Conservation (phyloP, 2,329 filamentous ascomycete genomes). For the Mollisiaceae sp. region DNA sequence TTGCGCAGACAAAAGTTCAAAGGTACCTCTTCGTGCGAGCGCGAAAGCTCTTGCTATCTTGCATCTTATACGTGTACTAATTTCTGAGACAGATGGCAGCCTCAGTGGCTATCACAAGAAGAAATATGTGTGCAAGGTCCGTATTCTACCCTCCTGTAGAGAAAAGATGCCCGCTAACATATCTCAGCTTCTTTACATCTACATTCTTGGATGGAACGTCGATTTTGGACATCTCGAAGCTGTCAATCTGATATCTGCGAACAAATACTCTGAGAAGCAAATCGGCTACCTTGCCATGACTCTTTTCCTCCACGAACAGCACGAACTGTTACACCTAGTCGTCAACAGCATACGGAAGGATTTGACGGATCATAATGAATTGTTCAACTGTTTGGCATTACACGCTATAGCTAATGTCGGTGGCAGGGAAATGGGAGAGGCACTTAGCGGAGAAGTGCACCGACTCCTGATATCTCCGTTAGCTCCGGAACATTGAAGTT, state of each 20-base stretch:
- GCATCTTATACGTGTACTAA: background rate
- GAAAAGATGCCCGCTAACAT: constrained; percentile 7
- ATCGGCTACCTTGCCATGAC: constrained; percentile 98
- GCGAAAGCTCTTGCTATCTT: background rate
- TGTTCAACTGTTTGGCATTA: constrained; percentile 95
- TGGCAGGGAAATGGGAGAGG: constrained; percentile 95
- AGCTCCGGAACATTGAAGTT: constrained; percentile 44
- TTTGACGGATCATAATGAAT: constrained; percentile 89
- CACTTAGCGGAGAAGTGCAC: constrained; percentile 89
- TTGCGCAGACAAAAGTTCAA: constrained; percentile 85
- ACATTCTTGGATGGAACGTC: constrained; percentile 98
- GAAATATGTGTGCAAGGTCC: constrained; percentile 98
- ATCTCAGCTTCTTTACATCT: constrained; percentile 83
- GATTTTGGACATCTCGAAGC: constrained; percentile 98
- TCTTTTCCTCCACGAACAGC: constrained; percentile 94
- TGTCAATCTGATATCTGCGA: constrained; percentile 94
- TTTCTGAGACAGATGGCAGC: constrained; percentile 67
- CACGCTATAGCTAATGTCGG: constrained; percentile 99
- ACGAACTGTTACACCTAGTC: constrained; percentile 93
- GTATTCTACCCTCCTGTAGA: constrained; percentile 17
- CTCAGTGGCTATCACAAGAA: constrained; percentile 98
- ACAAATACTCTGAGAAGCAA: constrained; percentile 98
- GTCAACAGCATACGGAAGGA: constrained; percentile 99
- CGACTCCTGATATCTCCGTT: constrained; percentile 92
- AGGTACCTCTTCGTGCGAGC: constrained; percentile 50